Evolutionary conservation across 2,329 filamentous ascomycete genomes (phyloP), one percentile per base, ranked within the genome.

Genomic region (Plectosphaerella sp.): DNA sequence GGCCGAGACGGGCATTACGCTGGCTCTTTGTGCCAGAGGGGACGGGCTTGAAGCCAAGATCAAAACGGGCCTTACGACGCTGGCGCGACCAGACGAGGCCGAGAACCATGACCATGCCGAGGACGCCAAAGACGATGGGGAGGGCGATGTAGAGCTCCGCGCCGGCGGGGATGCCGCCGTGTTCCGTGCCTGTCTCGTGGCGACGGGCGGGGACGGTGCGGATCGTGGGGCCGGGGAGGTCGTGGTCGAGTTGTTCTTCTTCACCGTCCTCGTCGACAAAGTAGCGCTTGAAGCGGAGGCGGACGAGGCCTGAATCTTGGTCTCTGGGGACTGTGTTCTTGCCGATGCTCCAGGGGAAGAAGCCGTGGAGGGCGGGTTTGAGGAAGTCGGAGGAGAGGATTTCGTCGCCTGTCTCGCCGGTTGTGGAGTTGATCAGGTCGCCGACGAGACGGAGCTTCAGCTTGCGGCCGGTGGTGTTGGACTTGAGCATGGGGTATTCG

Each of bases 131-230:
- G 18, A 78, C 67, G 50, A 70, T 65, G 16, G 80, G 80, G 6
- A 84, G 69, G 14, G 74, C 80, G 57, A 84, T 79, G 61, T 72
- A 71, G 45, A 84, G 67, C 25, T 73, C 76, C 10, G 68, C 58
- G 47, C 72, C 66, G 25, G 62, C 61, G 15, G 72, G 69, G 6
- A 64, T 33, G 16, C n/a, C 11, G 41, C 41, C 41, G 41, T 43
- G 41, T 7, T 20, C 41, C 37, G 67, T 62, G n/a, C 61, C 53
- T 15, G 57, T 61, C 54, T 64, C 56, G 57, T 43, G 37, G 37
- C 33, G 15, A 67, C 65, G 49, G 60, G 55, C 51, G 63, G 66
- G 1, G 64, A 63, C 8, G 68, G 62, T 16, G 65, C 61, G 42
- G 53, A 79, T 61, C 14, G 65, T 67, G 6, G 78, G 76, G 41